phyloP scores from a whole-genome alignment of 169 alveolate genomes.

The Neospora caninum region DNA sequence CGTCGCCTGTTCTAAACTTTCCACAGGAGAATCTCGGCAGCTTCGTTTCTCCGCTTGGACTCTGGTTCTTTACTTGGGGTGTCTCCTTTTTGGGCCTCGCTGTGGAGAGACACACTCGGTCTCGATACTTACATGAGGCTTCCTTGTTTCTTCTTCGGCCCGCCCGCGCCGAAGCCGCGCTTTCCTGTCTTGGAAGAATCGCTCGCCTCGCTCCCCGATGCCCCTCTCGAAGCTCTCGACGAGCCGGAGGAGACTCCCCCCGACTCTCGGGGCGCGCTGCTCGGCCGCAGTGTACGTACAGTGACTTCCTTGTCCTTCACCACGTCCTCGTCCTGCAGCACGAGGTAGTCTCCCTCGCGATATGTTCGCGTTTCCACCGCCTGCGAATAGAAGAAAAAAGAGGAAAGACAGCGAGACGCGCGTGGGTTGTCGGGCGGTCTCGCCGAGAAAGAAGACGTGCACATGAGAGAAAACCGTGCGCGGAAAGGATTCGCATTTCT shows the following conservation, averaged over 20 bases:
- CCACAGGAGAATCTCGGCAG: too few relatives aligned
- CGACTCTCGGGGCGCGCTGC: not conserved
- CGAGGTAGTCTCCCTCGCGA: conserved; percentile 32
- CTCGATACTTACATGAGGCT: conserved; percentile 14
- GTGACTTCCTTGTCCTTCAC: conserved; percentile 21
- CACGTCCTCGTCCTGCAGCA: conserved; percentile 27
- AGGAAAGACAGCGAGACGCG: not conserved
- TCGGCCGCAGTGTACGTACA: conserved; percentile 8
- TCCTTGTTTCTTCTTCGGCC: conserved; percentile 6
- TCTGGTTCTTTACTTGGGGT: too few relatives aligned
- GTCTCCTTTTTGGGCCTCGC: too few relatives aligned
- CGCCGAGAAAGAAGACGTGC: too few relatives aligned
- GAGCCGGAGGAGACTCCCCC: not conserved
- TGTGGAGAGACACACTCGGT: not conserved
- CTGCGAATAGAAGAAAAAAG: not conserved
- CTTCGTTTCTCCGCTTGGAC: too few relatives aligned
- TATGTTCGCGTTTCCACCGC: conserved; percentile 16
- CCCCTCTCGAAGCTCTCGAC: not conserved
- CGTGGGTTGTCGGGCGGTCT: too few relatives aligned
- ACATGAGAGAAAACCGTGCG: too few relatives aligned
- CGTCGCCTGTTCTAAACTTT: too few relatives aligned
- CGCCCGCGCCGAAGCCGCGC: not conserved
- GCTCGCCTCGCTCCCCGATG: not conserved
- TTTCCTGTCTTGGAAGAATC: not conserved
- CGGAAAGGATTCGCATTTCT: too few relatives aligned